A percentile compares a stretch with the other conserved stretches of the same genome.
These are phyloP conservation scores for Atkinsonella texensis DNA, from an alignment of 2,329 filamentous ascomycete genomes.

Conservation along the genomic window DNA sequence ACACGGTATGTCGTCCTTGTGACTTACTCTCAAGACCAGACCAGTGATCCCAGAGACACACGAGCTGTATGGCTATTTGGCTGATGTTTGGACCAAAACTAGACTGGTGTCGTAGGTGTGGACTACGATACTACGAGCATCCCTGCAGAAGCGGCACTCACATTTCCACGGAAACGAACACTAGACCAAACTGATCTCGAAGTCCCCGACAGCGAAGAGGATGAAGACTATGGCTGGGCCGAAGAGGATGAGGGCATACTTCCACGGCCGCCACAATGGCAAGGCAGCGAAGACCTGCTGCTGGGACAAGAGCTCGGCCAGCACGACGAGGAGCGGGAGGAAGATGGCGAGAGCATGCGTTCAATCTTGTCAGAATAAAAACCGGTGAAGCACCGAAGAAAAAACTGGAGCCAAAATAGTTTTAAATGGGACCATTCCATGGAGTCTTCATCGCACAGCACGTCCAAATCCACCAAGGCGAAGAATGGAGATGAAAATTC, in stretches of 20 bases:
- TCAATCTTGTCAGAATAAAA: slow-evolving; percentile 8
- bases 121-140: slow-evolving; percentile 25
- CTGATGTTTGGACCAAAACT: neutral
- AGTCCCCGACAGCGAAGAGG: slow-evolving; percentile 49
- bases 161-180: slow-evolving; percentile 48
- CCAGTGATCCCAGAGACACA: neutral
- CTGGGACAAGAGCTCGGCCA: slow-evolving; percentile 34
- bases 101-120: slow-evolving; percentile 33
- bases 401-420: slow-evolving; percentile 12
- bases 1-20: slow-evolving; percentile 23
- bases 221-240: slow-evolving; percentile 63
- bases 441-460: neutral
- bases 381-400: slow-evolving; percentile 17
- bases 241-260: slow-evolving; percentile 52
- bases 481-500: neutral
- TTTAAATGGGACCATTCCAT: slow-evolving; percentile 5
- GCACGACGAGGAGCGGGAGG: slow-evolving; percentile 21
- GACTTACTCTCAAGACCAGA: neutral
- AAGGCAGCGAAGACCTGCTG: slow-evolving; percentile 53
- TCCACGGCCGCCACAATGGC: slow-evolving; percentile 52
- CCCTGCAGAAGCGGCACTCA: slow-evolving; percentile 21
- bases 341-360: slow-evolving; percentile 5
- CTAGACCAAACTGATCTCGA: slow-evolving; percentile 46
- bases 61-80: neutral
- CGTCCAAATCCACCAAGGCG: neutral